A percentile compares a stretch with the other conserved stretches of the same genome.
phyloP scores from a whole-genome alignment of 352 stramenopile genomes.

The Pythium folliculosum region DNA sequence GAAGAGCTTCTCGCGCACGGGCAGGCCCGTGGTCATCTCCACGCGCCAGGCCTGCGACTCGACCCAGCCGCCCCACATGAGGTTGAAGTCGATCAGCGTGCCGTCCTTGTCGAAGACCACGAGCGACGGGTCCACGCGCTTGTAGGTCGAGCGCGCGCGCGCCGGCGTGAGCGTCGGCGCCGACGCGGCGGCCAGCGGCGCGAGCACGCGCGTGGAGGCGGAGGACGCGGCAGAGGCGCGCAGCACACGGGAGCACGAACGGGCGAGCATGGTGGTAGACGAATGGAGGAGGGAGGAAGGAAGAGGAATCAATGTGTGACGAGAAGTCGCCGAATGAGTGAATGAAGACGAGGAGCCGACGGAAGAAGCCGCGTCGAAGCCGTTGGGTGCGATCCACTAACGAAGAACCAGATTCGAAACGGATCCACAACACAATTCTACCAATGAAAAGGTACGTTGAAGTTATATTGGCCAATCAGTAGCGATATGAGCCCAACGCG shows the following conservation, averaged over 20 bases:
- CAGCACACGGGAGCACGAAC: constrained; percentile 3
- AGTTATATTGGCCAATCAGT: constrained; percentile 9
- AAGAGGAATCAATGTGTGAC: constrained; percentile 2
- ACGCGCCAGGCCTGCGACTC: constrained; percentile 84
- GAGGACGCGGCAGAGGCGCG: neutral
- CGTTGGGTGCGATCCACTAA: neutral
- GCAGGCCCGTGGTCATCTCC: constrained; percentile 79
- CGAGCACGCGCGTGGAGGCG: constrained; percentile 3
- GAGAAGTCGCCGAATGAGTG: neutral
- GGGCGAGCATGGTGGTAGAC: constrained; percentile 5
- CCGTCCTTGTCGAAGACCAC: constrained; percentile 91
- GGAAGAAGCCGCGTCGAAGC: neutral
- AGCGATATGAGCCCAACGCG: neutral
- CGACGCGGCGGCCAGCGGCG: neutral
- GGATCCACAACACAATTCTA: constrained; percentile 1
- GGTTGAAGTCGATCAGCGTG: constrained; percentile 90
- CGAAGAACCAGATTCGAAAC: constrained; percentile 18
- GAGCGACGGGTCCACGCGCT: constrained; percentile 50
- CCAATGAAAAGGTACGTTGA: constrained; percentile 14
- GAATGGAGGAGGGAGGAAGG: neutral
- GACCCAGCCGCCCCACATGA: constrained; percentile 89
- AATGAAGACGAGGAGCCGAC: neutral
- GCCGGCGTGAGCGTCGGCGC: too few relatives aligned
- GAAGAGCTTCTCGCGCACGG: constrained; percentile 84
- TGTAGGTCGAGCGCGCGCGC: constrained; percentile 14